Evolutionary conservation across 1,139 yeast genomes (phyloP).

Genomic region (Candida smagusa): DNA sequence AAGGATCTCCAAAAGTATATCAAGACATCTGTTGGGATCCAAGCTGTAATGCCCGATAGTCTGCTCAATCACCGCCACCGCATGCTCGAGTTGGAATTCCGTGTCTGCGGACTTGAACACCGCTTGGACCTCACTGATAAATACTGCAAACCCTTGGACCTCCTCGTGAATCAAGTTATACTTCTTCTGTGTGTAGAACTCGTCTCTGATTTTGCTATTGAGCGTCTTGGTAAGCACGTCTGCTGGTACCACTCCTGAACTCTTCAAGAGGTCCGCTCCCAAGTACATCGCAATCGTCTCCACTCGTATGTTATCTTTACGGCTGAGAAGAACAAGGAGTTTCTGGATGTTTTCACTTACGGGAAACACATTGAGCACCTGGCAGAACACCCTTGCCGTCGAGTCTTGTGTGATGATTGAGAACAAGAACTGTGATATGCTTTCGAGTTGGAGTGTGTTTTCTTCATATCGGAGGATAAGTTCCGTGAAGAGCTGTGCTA

Average conservation of each 20-base stretch:
- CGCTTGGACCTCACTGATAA: slow-evolving; percentile 50
- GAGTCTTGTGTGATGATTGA: slow-evolving; percentile 31
- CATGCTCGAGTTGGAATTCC: slow-evolving; percentile 39
- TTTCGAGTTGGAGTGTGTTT: slow-evolving; percentile 20
- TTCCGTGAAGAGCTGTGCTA: slow-evolving; percentile 33
- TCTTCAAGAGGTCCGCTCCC: slow-evolving; percentile 33
- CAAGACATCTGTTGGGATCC: slow-evolving; percentile 73
- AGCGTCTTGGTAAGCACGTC: slow-evolving; percentile 36
- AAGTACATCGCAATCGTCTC: slow-evolving; percentile 36
- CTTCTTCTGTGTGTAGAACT: slow-evolving; percentile 66
- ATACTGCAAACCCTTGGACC: slow-evolving; percentile 74
- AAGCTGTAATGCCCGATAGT: slow-evolving; percentile 75
- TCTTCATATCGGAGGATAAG: slow-evolving; percentile 31
- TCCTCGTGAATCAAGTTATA: slow-evolving; percentile 78
- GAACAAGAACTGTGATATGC: slow-evolving; percentile 26
- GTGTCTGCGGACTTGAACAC: slow-evolving; percentile 43
- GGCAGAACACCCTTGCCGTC: slow-evolving; percentile 40
- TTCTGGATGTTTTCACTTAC: slow-evolving; percentile 23
- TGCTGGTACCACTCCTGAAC: slow-evolving; percentile 36
- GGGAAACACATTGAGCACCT: slow-evolving; percentile 46
- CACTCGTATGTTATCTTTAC: slow-evolving; percentile 28
- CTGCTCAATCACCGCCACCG: slow-evolving; percentile 51
- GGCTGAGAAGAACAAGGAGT: slow-evolving; percentile 25
- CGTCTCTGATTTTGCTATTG: slow-evolving; percentile 47
- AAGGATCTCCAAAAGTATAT: slow-evolving; percentile 54